Base-by-base conservation (phyloP, 2,329 filamentous ascomycete species). In the Penicillium sp. region DNA sequence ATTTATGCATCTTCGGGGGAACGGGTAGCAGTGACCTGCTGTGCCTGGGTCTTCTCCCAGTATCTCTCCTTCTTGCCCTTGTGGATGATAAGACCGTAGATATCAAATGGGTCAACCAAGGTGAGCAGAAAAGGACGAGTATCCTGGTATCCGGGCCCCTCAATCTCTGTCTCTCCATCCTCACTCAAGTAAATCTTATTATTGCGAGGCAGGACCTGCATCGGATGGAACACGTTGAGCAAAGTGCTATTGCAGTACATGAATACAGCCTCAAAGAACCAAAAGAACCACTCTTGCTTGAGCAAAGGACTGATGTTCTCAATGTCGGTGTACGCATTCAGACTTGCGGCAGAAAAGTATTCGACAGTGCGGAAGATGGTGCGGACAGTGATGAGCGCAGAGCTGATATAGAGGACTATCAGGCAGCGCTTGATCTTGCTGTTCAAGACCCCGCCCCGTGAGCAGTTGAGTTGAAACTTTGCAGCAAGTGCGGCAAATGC, bases 351-450 rank as follows among this genome's bases (percentile, higher is more conserved):
- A 7, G 55, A 60, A 55, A 76, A 76, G 46, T 78, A 80, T 51
- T 83, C 78, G 17, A 82, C 76, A 0, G 79, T 75, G 4, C 82
- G 79, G 52, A 78, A 83, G 46, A 82, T 76, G 17, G 71, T 63
- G 46, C 66, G 68, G 50, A 72, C 58, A 6, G 64, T 69, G 36
- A 69, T 69, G 33, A 83, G 74, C 3, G 66, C 61, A 29, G 75
- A 79, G 46, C 77, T 80, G 43, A 55, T 66, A 48, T 81, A 82
- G 13, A 83, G 68, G 18, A 78, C 71, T 24, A 70, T 68, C 15
- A 81, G 66, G 0, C 68, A 54, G 8, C 55, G 56, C 40, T 67
- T 74, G 4, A 82, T 61, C 5, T 79, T 78, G 10, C 55, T 49
- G 3, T 70, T 77, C 43, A 82, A 61, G 2, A 80, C 69, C 3